Evolutionary conservation across 768 basidiomycete genomes (phyloP).

Genomic region (Tephrocybe sp.): DNA sequence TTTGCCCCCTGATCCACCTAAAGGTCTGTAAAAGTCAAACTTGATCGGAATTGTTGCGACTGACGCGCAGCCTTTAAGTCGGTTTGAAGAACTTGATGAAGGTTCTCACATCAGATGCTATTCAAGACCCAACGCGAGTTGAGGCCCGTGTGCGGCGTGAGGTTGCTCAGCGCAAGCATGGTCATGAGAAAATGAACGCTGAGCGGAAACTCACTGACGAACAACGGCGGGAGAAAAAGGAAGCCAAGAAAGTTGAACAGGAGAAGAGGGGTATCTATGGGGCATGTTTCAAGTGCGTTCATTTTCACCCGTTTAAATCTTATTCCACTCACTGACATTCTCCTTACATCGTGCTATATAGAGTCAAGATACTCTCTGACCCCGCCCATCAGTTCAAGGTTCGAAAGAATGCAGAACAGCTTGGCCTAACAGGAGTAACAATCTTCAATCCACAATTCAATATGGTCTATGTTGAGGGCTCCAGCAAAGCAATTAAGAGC

Average conservation of each 20-base stretch:
- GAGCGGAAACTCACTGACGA: slow-evolving; percentile 92
- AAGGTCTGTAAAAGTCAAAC: slow-evolving; percentile 52
- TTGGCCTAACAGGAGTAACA: slow-evolving; percentile 82
- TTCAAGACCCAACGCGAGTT: slow-evolving; percentile 96
- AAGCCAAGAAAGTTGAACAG: slow-evolving; percentile 81
- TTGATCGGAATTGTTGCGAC: background rate
- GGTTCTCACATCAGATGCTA: slow-evolving; percentile 92
- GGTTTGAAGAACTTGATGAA: slow-evolving; percentile 96
- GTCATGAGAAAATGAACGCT: slow-evolving; percentile 91
- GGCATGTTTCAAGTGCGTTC: slow-evolving; percentile 86
- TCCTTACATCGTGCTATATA: slow-evolving; percentile 24
- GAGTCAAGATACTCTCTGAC: slow-evolving; percentile 86
- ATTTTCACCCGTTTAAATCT: background rate
- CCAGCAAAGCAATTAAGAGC: slow-evolving; percentile 75
- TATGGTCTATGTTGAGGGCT: slow-evolving; percentile 93
- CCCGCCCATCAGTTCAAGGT: slow-evolving; percentile 95
- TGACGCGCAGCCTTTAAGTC: slow-evolving; percentile 47
- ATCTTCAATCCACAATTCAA: slow-evolving; percentile 89
- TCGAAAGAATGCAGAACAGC: slow-evolving; percentile 92
- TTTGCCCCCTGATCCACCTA: slow-evolving; percentile 90
- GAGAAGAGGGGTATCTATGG: slow-evolving; percentile 83
- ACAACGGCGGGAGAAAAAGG: slow-evolving; percentile 81
- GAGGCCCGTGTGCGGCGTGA: slow-evolving; percentile 94
- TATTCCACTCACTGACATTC: background rate
- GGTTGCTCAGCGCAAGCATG: slow-evolving; percentile 84